Conservation (phyloP, 2,329 filamentous ascomycete genomes). For the Phaeophleospora eucalypticola region DNA sequence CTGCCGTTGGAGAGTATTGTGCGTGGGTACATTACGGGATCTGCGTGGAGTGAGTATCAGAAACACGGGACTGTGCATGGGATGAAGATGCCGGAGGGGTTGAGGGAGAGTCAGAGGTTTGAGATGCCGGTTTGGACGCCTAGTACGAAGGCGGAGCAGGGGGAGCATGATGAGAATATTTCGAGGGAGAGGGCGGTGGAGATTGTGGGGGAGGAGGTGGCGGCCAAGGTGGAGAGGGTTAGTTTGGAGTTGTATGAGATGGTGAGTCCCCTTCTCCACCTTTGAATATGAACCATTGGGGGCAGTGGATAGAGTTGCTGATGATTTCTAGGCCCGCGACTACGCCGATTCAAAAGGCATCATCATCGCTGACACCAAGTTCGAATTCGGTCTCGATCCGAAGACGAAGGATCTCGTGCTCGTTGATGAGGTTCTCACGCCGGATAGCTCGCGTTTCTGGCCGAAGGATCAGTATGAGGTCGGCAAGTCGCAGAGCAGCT, state of each 20-base stretch:
- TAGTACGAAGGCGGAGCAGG: constrained; percentile 77
- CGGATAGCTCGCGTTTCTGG: constrained; percentile 78
- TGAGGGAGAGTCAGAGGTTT: constrained; percentile 67
- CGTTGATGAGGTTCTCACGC: constrained; percentile 81
- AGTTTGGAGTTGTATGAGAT: constrained; percentile 60
- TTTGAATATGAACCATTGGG: neutral
- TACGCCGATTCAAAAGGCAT: constrained; percentile 65
- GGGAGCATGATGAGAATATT: constrained; percentile 83
- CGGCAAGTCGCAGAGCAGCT: constrained; percentile 73
- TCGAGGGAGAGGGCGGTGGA: constrained; percentile 59
- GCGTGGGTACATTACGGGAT: constrained; percentile 85
- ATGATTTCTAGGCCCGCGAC: constrained; percentile 46
- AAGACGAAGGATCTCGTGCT: constrained; percentile 65
- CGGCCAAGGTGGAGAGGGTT: constrained; percentile 61
- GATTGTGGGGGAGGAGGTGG: constrained; percentile 63
- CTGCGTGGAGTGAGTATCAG: constrained; percentile 76
- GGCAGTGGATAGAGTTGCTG: neutral
- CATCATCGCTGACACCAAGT: constrained; percentile 74
- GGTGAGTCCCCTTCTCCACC: constrained; percentile 34
- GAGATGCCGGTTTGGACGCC: constrained; percentile 71
- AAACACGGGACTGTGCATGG: constrained; percentile 74
- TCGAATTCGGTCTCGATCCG: constrained; percentile 65
- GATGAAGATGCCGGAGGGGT: constrained; percentile 61
- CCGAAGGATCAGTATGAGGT: constrained; percentile 66
- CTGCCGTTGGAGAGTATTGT: constrained; percentile 80